Evolutionary conservation across 1,284 basidiomycete species (phyloP).

Genomic region (Rhodotorula mucilaginosa): DNA sequence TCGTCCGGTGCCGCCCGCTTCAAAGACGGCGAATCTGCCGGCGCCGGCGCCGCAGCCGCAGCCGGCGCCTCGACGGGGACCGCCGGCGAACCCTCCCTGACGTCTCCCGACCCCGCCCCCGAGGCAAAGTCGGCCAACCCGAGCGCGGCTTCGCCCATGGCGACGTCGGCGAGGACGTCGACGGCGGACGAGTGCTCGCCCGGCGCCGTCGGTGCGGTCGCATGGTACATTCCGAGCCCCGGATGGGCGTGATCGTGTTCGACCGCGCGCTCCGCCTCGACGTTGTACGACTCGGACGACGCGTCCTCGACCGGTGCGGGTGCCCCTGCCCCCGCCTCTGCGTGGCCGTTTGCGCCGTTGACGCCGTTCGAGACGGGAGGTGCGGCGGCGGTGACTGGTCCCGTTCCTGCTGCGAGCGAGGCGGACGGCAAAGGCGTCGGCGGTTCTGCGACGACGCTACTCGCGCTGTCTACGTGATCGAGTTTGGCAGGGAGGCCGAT

Average conservation of each 20-base stretch:
- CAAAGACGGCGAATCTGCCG: constrained; percentile 20
- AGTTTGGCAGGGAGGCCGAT: constrained; percentile 11
- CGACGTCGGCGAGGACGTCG: constrained; percentile 30
- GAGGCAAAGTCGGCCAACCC: constrained; percentile 28
- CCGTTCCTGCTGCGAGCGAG: too few relatives aligned
- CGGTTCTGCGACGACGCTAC: constrained; percentile 25
- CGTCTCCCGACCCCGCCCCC: constrained; percentile 28
- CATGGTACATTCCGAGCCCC: constrained; percentile 10
- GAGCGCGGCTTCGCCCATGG: constrained; percentile 31
- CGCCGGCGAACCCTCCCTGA: constrained; percentile 13
- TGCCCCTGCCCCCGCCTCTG: neutral
- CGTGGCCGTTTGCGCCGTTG: neutral
- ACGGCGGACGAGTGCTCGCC: constrained; percentile 16
- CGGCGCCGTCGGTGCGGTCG: neutral
- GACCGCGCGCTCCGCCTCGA: constrained; percentile 2
- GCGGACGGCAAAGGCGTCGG: constrained; percentile 19
- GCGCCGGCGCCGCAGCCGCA: neutral
- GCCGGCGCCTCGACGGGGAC: neutral
- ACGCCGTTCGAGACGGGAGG: neutral
- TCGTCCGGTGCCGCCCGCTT: constrained; percentile 20
- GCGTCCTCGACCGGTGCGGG: too few relatives aligned
- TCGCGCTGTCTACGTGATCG: constrained; percentile 16
- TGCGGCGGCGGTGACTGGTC: neutral
- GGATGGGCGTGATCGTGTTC: constrained; percentile 15
- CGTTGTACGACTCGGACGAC: neutral